phyloP scores from a whole-genome alignment of 2,329 filamentous ascomycete genomes.

The Apiospora koreana region DNA sequence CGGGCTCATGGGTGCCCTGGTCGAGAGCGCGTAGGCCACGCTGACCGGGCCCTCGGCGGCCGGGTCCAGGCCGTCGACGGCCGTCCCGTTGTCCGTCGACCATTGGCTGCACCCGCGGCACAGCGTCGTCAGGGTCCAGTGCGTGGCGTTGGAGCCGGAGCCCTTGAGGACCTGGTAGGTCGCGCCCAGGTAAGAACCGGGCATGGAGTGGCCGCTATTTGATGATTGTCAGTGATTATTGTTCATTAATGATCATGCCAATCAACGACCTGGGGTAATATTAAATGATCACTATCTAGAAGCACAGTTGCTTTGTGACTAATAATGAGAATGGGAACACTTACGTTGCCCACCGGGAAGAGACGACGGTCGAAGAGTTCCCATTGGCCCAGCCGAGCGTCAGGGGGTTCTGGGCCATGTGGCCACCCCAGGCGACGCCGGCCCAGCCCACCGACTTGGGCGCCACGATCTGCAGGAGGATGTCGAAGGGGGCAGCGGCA shows the following conservation, averaged over 20 bases:
- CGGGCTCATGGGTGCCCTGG: not conserved
- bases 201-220: constrained; percentile 32
- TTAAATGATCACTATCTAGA: no score
- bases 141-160: constrained; percentile 38
- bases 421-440: constrained; percentile 28
- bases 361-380: constrained; percentile 17
- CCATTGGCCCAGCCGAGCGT: constrained; percentile 28
- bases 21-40: not conserved
- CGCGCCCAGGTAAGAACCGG: constrained; percentile 33
- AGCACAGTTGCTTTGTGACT: no score
- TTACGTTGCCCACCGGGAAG: constrained; percentile 29
- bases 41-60: not conserved
- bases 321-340: constrained; percentile 11
- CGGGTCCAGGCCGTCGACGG: not conserved
- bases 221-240: not conserved
- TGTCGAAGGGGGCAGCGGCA: constrained; percentile 26
- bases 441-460: constrained; percentile 28
- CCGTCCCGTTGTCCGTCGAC: constrained; percentile 12
- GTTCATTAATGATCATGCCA: no score
- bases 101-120: constrained; percentile 41
- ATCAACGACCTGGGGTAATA: no score
- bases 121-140: constrained; percentile 41
- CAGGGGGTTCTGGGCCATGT: constrained; percentile 29
- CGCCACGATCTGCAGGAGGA: constrained; percentile 29
- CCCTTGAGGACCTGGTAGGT: constrained; percentile 36